Evolutionary conservation across 768 basidiomycete species (phyloP).

Genomic region (Serendipita indica): DNA sequence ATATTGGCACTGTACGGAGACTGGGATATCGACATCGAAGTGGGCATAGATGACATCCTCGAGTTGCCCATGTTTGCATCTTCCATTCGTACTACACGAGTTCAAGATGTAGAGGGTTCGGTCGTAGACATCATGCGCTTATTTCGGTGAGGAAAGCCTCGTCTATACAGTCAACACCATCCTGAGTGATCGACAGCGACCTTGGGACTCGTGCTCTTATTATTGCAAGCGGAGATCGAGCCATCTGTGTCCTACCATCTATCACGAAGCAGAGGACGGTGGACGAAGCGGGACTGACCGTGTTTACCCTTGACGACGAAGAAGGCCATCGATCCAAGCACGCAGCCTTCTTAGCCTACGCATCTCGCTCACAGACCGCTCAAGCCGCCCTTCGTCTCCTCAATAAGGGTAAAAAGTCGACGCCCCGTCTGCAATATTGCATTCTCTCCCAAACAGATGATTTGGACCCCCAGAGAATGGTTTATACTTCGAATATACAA

Average conservation of each 20-base stretch:
- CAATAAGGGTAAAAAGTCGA: no score
- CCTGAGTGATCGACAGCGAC: neutral
- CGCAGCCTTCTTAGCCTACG: neutral
- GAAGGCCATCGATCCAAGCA: neutral
- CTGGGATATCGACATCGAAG: neutral
- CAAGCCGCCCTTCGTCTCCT: neutral
- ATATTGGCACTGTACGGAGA: neutral
- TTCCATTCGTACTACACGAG: neutral
- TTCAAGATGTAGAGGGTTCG: neutral
- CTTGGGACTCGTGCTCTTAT: neutral
- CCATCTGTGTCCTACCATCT: neutral
- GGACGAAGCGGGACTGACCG: neutral
- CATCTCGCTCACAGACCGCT: neutral
- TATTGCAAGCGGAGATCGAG: neutral
- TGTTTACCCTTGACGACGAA: neutral
- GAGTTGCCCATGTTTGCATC: neutral
- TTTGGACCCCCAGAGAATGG: neutral
- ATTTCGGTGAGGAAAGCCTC: neutral
- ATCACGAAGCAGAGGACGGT: neutral
- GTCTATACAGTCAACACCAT: neutral
- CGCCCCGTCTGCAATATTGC: no score
- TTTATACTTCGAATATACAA: neutral
- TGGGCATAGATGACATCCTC: neutral
- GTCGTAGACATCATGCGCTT: neutral
- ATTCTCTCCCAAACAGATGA: neutral